These are phyloP conservation scores for Vanrija humicola DNA, from an alignment of 1,284 basidiomycete species.

Conservation along the genomic window DNA sequence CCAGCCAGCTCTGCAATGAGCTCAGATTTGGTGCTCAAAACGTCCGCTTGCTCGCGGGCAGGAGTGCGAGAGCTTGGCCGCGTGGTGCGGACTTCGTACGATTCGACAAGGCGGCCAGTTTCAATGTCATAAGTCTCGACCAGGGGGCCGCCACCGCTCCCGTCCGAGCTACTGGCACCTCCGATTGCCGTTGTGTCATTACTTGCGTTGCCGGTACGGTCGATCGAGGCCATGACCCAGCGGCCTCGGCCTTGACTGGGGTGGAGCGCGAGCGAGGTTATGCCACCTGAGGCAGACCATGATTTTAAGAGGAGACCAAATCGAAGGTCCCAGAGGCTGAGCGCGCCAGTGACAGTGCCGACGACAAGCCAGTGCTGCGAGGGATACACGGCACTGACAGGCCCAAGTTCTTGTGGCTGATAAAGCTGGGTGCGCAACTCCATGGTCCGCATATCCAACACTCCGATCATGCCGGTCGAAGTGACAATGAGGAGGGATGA, in stretches of 20 bases:
- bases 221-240: conserved; percentile 75
- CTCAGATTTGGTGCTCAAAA: conserved; percentile 25
- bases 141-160: conserved; percentile 14
- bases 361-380: conserved; percentile 81
- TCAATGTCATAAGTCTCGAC: conserved; percentile 49
- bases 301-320: conserved; percentile 84
- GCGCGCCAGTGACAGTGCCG: conserved; percentile 75
- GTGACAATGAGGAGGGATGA: conserved; percentile 72
- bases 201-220: conserved; percentile 28
- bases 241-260: conserved; percentile 70
- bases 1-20: conserved; percentile 30
- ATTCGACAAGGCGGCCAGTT: conserved; percentile 47
- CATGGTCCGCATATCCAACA: conserved; percentile 86
- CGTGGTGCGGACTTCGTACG: conserved; percentile 32
- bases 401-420: conserved; percentile 79
- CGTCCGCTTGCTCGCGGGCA: conserved; percentile 8
- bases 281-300: conserved; percentile 68
- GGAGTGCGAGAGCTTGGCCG: conserved; percentile 14
- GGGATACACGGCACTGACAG: conserved; percentile 76
- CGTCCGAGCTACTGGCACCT: neutral
- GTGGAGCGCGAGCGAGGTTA: conserved; percentile 61
- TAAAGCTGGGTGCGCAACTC: conserved; percentile 67
- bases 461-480: conserved; percentile 67
- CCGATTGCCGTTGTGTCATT: neutral
- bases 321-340: conserved; percentile 89